These are phyloP conservation scores for Fagopyrum esculentum DNA, from an alignment of 148 eudicot species.

Conservation along the genomic window DNA sequence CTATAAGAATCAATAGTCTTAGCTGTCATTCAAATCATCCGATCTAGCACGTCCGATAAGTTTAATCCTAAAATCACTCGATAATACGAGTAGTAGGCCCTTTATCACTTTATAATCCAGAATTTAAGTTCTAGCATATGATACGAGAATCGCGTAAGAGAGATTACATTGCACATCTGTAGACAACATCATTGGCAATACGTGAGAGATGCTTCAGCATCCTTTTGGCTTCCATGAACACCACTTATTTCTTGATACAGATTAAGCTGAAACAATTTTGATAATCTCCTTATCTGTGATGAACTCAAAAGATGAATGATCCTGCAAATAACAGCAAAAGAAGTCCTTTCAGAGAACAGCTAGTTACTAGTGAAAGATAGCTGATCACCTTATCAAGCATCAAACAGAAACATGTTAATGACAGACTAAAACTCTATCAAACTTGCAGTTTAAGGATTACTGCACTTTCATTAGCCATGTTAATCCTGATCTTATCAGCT, in stretches of 20 bases:
- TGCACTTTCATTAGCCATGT: too few species aligned
- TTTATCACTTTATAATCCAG: too few species aligned
- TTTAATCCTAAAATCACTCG: too few species aligned
- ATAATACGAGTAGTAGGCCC: too few species aligned
- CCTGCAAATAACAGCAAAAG: not conserved
- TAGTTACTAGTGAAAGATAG: not conserved
- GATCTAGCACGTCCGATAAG: too few species aligned
- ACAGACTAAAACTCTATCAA: too few species aligned
- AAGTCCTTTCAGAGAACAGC: not conserved
- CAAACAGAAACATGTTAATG: not conserved
- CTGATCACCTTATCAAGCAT: not conserved
- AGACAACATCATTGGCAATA: conserved; percentile 54
- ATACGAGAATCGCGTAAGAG: not conserved
- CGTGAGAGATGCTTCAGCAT: conserved; percentile 59
- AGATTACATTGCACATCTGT: conserved; percentile 49
- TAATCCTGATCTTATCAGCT: too few species aligned
- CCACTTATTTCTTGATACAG: not conserved
- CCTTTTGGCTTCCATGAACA: conserved; percentile 7
- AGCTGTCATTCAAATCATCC: too few species aligned
- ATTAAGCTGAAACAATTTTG: not conserved
- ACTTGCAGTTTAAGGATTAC: too few species aligned
- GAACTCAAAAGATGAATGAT: not conserved
- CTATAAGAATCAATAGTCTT: conserved; percentile 22
- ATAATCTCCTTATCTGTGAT: not conserved
- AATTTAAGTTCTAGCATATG: not conserved